Conservation (phyloP, 768 basidiomycete genomes). For the Panus rudis region DNA sequence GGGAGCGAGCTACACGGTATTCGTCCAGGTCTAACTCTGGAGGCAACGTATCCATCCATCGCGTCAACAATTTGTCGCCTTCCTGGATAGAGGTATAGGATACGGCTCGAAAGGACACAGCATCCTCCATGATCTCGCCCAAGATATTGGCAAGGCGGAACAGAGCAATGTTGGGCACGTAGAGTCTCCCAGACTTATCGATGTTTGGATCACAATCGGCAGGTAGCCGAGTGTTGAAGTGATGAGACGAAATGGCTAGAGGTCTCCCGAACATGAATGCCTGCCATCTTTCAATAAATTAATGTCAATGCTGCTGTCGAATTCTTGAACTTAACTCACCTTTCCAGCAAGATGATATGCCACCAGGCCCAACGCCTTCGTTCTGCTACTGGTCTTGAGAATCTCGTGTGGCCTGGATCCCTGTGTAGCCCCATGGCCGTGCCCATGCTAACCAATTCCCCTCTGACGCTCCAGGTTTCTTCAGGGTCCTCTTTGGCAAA, state of each 20-base stretch:
- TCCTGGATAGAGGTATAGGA: constrained; percentile 66
- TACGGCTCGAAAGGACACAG: constrained; percentile 67
- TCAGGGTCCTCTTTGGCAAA: constrained; percentile 71
- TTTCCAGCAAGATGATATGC: constrained; percentile 77
- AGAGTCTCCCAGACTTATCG: constrained; percentile 59
- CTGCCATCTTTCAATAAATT: constrained; percentile 57
- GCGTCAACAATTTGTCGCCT: constrained; percentile 61
- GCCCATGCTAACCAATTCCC: constrained; percentile 66
- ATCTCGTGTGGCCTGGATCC: constrained; percentile 74
- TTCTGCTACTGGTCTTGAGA: constrained; percentile 64
- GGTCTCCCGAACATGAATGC: constrained; percentile 84
- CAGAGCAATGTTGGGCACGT: constrained; percentile 67
- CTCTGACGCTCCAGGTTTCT: constrained; percentile 72
- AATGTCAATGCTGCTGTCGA: constrained; percentile 2
- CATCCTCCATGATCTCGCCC: constrained; percentile 82
- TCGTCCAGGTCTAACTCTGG: constrained; percentile 71
- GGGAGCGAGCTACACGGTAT: constrained; percentile 61
- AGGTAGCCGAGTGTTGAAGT: constrained; percentile 78
- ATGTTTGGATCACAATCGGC: constrained; percentile 56
- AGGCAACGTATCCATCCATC: constrained; percentile 77
- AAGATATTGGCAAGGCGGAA: constrained; percentile 57
- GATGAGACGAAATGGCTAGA: constrained; percentile 66
- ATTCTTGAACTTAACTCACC: constrained; percentile 36
- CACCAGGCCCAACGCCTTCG: constrained; percentile 87
- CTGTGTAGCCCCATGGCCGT: constrained; percentile 83